These are phyloP conservation scores for Leccinum rimulosum DNA, from an alignment of 768 basidiomycete genomes.

Conservation along the genomic window DNA sequence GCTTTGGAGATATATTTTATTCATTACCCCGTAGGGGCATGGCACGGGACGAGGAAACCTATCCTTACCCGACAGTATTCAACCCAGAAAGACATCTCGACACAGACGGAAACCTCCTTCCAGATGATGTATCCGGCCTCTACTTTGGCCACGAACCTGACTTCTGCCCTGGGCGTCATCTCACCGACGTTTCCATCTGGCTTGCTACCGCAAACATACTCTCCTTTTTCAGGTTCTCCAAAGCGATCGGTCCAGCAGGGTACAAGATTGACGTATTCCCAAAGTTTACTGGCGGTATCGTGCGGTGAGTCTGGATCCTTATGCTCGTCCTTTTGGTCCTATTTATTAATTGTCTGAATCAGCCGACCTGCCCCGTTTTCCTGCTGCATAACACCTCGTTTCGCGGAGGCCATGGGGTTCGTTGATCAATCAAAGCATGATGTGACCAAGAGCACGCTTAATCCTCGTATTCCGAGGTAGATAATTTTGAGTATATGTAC, in stretches of 20 bases:
- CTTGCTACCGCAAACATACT: slow-evolving; percentile 20
- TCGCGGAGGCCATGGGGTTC: slow-evolving; percentile 4
- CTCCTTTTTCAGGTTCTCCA: slow-evolving; percentile 19
- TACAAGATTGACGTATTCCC: slow-evolving; percentile 23
- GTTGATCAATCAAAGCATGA: neutral
- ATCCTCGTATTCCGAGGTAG: neutral
- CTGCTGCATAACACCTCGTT: slow-evolving; percentile 22
- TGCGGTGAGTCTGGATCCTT: slow-evolving; percentile 12
- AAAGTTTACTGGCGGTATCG: slow-evolving; percentile 15
- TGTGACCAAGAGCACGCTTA: neutral
- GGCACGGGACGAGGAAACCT: slow-evolving; percentile 21
- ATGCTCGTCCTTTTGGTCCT: no score
- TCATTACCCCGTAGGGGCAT: slow-evolving; percentile 17
- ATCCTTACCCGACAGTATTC: slow-evolving; percentile 31
- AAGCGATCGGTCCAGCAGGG: slow-evolving; percentile 20
- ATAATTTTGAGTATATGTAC: neutral
- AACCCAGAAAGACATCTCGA: slow-evolving; percentile 34
- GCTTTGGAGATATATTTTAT: neutral
- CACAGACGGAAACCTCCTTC: slow-evolving; percentile 17
- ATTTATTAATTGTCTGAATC: neutral
- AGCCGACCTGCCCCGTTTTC: slow-evolving; percentile 18
- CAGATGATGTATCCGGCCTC: slow-evolving; percentile 20
- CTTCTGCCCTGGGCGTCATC: slow-evolving; percentile 20
- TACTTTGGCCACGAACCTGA: slow-evolving; percentile 36
- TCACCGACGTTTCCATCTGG: slow-evolving; percentile 21